Conservation (phyloP, 2,329 filamentous ascomycete species). For the Plenodomus biglobosus region DNA sequence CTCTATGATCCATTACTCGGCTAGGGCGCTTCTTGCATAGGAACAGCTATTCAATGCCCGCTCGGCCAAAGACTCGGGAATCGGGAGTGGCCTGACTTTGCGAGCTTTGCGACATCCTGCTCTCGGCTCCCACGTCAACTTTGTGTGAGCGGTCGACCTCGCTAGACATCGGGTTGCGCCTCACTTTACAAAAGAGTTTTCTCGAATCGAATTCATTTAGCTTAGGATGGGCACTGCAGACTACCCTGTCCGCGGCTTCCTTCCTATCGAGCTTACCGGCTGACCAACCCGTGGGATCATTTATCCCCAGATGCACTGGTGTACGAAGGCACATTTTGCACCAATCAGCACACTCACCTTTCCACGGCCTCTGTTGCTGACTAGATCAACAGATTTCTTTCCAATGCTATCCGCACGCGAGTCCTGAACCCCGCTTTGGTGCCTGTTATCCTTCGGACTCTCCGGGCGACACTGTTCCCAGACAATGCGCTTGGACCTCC, state of each 20-base stretch:
- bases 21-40: not conserved
- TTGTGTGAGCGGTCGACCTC: constrained; percentile 10
- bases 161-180: constrained; percentile 17
- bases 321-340: constrained; percentile 20
- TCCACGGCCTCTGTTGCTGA: constrained; percentile 1
- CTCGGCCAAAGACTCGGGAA: not conserved
- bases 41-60: not conserved
- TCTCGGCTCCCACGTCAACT: not conserved
- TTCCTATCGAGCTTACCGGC: constrained; percentile 18
- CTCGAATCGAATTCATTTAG: not conserved
- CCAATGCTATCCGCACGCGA: constrained; percentile 46
- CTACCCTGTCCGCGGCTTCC: constrained; percentile 3
- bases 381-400: constrained; percentile 47
- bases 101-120: not conserved
- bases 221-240: constrained; percentile 1
- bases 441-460: constrained; percentile 60
- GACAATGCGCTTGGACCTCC: constrained; percentile 73
- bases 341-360: constrained; percentile 27
- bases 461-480: constrained; percentile 81
- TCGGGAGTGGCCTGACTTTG: not conserved
- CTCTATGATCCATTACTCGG: not conserved
- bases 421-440: constrained; percentile 49
- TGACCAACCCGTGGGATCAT: constrained; percentile 28
- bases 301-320: constrained; percentile 10
- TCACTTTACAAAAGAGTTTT: constrained; percentile 21